Base-by-base conservation (phyloP, 257 asterid genomes). In the Handroanthus guayacan region DNA sequence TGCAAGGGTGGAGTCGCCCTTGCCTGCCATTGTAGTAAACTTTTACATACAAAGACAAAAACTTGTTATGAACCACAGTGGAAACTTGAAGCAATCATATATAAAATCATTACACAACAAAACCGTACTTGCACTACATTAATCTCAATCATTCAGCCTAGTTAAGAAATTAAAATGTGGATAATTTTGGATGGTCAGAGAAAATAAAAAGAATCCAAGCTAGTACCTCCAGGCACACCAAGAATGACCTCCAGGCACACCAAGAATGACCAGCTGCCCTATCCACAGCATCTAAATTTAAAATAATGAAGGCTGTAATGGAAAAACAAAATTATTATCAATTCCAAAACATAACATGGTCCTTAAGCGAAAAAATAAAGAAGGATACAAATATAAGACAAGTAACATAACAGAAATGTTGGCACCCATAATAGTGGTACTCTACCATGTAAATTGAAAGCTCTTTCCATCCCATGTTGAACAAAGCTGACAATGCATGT, bases 21-120 rank as follows among this genome's bases (percentile, higher is more conserved):
- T n/a, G n/a, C 99, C 99, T 38, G 99, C 95, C 99, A 95, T 95
- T 56, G 99, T 95, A 72, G 97, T 86, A 87, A 92, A 95, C 86
- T 95, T 98, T 94, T 86, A 74, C 37, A 62, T 18, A 57, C 9
- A 38, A 50, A 61, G 48, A 58, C 31, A 57, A 43, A 31, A 57
- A 43, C n/a, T n/a, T n/a, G n/a, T n/a, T n/a, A n/a, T n/a, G n/a
- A n/a, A n/a, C n/a, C n/a, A n/a, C n/a, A n/a, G n/a, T n/a, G n/a
- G n/a, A n/a, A n/a, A n/a, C n/a, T n/a, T n/a, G n/a, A n/a, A n/a
- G n/a, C n/a, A n/a, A n/a, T n/a, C n/a, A n/a, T n/a, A n/a, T n/a
- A n/a, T n/a, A n/a, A n/a, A n/a, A n/a, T n/a, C n/a, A n/a, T n/a
- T n/a, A n/a, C n/a, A n/a, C n/a, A n/a, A n/a, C n/a, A n/a, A n/a